Percentiles rank a stretch among this genome's conserved stretches.
Conservation (phyloP, 1,284 basidiomycete species). For the Heterobasidion irregulare region DNA sequence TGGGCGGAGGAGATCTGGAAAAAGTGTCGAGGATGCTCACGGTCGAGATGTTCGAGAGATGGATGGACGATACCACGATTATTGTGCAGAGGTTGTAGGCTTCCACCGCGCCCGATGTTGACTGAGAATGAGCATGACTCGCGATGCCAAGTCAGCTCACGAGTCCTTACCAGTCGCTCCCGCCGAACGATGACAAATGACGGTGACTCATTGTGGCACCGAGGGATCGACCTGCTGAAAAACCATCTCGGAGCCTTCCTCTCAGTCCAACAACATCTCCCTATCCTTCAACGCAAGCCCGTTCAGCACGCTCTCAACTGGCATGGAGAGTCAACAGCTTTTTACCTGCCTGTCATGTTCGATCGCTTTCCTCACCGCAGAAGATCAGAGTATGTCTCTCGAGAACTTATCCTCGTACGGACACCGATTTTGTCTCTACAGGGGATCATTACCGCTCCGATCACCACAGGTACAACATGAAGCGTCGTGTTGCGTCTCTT, state of each 20-base stretch:
- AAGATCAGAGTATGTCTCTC: conserved; percentile 69
- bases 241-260: too few species aligned
- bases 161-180: too few species aligned
- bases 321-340: conserved; percentile 19
- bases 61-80: conserved; percentile 23
- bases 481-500: conserved; percentile 87
- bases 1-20: conserved; percentile 17
- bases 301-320: too few species aligned
- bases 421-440: conserved; percentile 19
- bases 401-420: neutral
- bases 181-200: too few species aligned
- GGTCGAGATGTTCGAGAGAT: conserved; percentile 15
- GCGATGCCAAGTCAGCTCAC: too few species aligned
- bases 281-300: too few species aligned
- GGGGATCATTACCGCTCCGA: conserved; percentile 91
- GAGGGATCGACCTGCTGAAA: too few species aligned
- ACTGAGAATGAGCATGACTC: too few species aligned
- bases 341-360: conserved; percentile 93
- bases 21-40: conserved; percentile 16
- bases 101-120: neutral
- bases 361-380: conserved; percentile 80
- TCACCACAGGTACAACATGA: conserved; percentile 98
- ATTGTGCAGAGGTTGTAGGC: conserved; percentile 15
- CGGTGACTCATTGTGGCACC: too few species aligned
- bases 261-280: too few species aligned